Evolutionary conservation across 1,139 yeast species (phyloP).

Genomic region (Debaryomyces psychrophilus): DNA sequence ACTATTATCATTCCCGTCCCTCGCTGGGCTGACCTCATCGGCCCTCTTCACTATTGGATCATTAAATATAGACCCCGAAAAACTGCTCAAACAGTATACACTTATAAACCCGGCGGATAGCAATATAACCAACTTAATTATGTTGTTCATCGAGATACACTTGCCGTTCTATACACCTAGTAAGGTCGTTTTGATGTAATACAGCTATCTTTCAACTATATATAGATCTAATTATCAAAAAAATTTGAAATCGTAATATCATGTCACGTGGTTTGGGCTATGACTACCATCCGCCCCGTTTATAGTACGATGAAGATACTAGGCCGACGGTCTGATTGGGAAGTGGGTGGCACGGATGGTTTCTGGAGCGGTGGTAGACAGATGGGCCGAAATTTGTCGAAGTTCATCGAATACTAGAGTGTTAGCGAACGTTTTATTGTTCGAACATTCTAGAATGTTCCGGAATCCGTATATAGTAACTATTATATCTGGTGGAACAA

Average conservation of each 20-base stretch:
- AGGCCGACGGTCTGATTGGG: too few relatives aligned
- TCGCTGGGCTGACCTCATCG: background rate
- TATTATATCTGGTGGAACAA: background rate
- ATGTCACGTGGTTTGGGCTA: background rate
- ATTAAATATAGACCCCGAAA: background rate
- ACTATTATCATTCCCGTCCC: background rate
- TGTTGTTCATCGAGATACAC: background rate
- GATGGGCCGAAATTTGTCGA: background rate
- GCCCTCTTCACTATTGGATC: conserved; percentile 3
- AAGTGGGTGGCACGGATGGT: too few relatives aligned
- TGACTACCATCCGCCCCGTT: too few relatives aligned
- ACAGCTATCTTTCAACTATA: background rate
- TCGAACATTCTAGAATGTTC: conserved; percentile 6
- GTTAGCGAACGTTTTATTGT: background rate
- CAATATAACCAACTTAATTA: background rate
- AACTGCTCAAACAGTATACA: background rate
- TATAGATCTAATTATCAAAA: background rate
- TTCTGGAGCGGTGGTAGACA: too few relatives aligned
- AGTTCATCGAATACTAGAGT: background rate
- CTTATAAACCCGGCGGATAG: background rate
- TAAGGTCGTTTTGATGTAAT: background rate
- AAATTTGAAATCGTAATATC: background rate
- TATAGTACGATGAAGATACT: too few relatives aligned
- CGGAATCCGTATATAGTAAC: conserved; percentile 3
- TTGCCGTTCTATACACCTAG: background rate